Base-by-base conservation (phyloP, 768 basidiomycete species). In the Paxillus ammoniavirescens region DNA sequence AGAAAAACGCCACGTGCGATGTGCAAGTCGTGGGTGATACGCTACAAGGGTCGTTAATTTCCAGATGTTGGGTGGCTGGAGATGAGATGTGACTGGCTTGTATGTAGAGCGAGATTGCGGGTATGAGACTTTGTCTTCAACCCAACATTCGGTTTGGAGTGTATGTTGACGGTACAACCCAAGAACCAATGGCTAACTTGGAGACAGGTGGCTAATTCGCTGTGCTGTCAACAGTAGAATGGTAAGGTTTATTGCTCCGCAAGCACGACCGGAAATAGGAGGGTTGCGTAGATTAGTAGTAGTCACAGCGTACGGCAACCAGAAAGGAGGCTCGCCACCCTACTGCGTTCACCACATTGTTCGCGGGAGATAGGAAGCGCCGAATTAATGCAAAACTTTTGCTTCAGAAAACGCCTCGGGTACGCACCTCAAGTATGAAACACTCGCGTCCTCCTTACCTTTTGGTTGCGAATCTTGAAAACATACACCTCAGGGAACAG, bases 241-340 rank as follows among this genome's bases (percentile, higher is more conserved):
- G 26, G 26, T 1, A 26, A 23, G 53, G 49, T 28, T 23, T 40
- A 42, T 21, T 26, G 23, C 40, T 60, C 30, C 52, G 46, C 54
- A 36, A 42, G 41, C 31, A 15, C 40, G 15, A 7, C 45, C 61
- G 61, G 61, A 63, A 41, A 54, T 62, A 63, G 61, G 9, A 63
- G 61, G 33, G 58, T 21, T 42, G 35, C 8, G 23, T 33, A 42
- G 46, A 56, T 43, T 51, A 52, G 57, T 50, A 55, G 54, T 63
- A 54, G 54, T 52, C 54, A 49, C 50, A 61, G 35, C 17, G 10
- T 13, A 17, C 26, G 48, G 12, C 50, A 37, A 42, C 26, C 36
- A 49, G 46, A 58, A 59, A 59, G 58, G 57, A 47, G 53, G 49
- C 17, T 18, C 38, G n/a, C n/a, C n/a, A 7, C 6, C 38, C 38